Evolutionary conservation across 2,329 filamentous ascomycete genomes (phyloP), one percentile per base, ranked within the genome.

Genomic region (Geosmithia flava): DNA sequence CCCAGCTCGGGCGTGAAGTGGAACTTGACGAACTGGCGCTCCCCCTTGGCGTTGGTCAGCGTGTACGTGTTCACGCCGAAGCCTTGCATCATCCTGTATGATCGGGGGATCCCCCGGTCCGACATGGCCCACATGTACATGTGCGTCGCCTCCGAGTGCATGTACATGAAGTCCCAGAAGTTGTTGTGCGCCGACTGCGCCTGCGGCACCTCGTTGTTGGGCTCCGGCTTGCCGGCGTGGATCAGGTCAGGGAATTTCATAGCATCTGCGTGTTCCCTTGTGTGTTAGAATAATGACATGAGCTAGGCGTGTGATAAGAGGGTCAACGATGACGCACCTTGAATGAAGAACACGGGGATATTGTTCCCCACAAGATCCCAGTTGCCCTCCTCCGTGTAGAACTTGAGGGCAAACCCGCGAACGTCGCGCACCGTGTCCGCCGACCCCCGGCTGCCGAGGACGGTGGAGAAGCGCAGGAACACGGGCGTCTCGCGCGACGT

Each of bases 401-500:
- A 60, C 42, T 66, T 64, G 52, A 87, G 65, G 0, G 86, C 85
- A 53, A 91, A 93, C 1, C 87, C 86, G 39, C 85, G 78, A 2
- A 89, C 83, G 68, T 93, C 86, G n/a, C 87, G 78, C 1, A 89
- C 86, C 0, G 85, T 90, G 59, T 93, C 87, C 6, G 85, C 83
- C 47, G 81, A 86, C 13, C 86, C 87, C 33, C 81, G 75, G 58
- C 80, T 86, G 7, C 84, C 85, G 2, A 86, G 71, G 0, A 87
- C 86, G 0, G 87, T 91, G 0, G 85, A 91, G 62, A 93, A 90
- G 0, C 86, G 80, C 16, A 85, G 58, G 58, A 87, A 87, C 1
- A 86, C 68, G 0, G 74, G 80, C 0, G 84, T 88, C 44, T 52
- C 48, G 20, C 48, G 48, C 3, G 48, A 48, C 7, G 48, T 66